A percentile compares a stretch with the other conserved stretches of the same genome.
Conservation (phyloP, 1,284 basidiomycete species). For the Cystobasidium sp. region DNA sequence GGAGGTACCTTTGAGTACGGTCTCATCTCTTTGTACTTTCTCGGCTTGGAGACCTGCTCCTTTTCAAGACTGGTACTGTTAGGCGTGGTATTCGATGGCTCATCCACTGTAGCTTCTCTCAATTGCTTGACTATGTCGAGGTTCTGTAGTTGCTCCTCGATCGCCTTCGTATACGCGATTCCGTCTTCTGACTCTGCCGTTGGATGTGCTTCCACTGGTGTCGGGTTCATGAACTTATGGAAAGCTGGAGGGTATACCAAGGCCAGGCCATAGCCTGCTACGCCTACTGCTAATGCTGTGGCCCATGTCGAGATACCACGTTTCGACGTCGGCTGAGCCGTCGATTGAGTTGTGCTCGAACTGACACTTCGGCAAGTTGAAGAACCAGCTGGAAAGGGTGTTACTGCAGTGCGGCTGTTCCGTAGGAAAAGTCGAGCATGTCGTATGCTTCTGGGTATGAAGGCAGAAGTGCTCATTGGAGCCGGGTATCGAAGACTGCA, state of each 20-base stretch:
- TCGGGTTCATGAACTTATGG: constrained; percentile 29
- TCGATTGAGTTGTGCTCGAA: background rate
- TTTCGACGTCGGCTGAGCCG: background rate
- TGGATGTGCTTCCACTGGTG: constrained; percentile 25
- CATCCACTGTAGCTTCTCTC: constrained; percentile 51
- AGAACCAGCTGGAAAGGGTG: constrained; percentile 4
- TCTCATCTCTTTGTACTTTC: constrained; percentile 44
- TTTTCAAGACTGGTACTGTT: constrained; percentile 15
- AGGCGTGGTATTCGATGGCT: constrained; percentile 5
- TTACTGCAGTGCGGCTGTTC: background rate
- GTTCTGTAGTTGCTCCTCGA: constrained; percentile 72
- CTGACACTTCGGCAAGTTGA: constrained; percentile 7
- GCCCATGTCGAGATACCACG: constrained; percentile 22
- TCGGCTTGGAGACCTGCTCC: constrained; percentile 16
- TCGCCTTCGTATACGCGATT: constrained; percentile 63
- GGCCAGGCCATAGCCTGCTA: constrained; percentile 39
- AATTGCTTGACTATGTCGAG: constrained; percentile 68
- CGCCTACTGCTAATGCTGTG: constrained; percentile 27
- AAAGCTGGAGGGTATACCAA: constrained; percentile 25
- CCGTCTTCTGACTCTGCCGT: constrained; percentile 65
- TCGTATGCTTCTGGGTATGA: background rate
- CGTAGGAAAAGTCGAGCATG: background rate
- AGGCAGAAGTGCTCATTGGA: constrained; percentile 5
- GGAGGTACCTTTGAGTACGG: constrained; percentile 45
- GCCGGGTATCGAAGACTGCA: background rate